Evolutionary conservation across 2,329 filamentous ascomycete genomes (phyloP).

Genomic region (Fonsecaea pedrosoi): DNA sequence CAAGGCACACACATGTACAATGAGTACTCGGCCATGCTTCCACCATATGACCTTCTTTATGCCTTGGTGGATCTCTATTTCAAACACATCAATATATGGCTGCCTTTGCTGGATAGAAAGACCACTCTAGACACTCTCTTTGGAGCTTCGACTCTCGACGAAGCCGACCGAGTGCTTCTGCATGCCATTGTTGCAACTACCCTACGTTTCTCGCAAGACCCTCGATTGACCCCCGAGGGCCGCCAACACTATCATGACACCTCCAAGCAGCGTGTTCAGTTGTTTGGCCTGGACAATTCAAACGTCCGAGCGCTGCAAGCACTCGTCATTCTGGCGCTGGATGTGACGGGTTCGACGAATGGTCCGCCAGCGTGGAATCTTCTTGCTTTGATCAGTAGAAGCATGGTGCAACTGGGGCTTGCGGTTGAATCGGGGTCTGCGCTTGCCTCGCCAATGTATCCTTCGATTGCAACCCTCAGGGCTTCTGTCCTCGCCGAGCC

Average conservation of each 20-base stretch:
- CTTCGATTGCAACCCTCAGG: slow-evolving; percentile 86
- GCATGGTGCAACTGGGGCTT: slow-evolving; percentile 84
- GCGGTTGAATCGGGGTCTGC: slow-evolving; percentile 82
- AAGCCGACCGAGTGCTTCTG: slow-evolving; percentile 80
- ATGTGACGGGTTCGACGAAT: slow-evolving; percentile 84
- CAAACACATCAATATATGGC: slow-evolving; percentile 82
- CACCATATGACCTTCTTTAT: slow-evolving; percentile 76
- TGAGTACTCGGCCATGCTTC: slow-evolving; percentile 57
- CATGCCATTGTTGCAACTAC: slow-evolving; percentile 91
- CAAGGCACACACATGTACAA: slow-evolving; percentile 32
- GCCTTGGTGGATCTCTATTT: slow-evolving; percentile 77
- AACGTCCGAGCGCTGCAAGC: slow-evolving; percentile 88
- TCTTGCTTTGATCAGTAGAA: slow-evolving; percentile 84
- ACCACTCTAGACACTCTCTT: slow-evolving; percentile 83
- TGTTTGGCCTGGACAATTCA: slow-evolving; percentile 88
- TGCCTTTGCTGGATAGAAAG: slow-evolving; percentile 85
- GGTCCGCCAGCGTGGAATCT: slow-evolving; percentile 93
- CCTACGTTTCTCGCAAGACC: slow-evolving; percentile 80
- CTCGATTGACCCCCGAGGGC: slow-evolving; percentile 73
- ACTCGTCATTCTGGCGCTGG: slow-evolving; percentile 82
- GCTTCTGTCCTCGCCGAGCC: slow-evolving; percentile 85
- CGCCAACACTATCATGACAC: slow-evolving; percentile 77
- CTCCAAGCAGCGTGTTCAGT: slow-evolving; percentile 83
- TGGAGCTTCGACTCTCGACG: slow-evolving; percentile 70
- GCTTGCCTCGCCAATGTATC: slow-evolving; percentile 76